These are phyloP conservation scores for Pseudozyma sp. DNA, from an alignment of 1,284 basidiomycete species.

Conservation along the genomic window DNA sequence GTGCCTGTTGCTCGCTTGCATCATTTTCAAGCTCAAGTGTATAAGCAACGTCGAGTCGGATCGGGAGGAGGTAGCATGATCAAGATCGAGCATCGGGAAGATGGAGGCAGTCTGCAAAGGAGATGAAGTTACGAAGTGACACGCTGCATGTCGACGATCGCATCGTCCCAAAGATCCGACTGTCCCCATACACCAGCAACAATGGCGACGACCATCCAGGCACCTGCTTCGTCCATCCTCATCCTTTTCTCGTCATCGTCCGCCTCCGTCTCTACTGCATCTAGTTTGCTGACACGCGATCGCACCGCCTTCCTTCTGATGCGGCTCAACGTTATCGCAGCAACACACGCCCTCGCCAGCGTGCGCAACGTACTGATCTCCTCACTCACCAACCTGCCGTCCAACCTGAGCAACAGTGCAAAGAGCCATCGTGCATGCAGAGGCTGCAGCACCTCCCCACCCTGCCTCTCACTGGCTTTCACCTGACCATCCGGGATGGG, in stretches of 20 bases:
- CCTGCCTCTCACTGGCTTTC: background rate
- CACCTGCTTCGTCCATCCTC: slow-evolving; percentile 74
- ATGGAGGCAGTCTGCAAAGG: background rate
- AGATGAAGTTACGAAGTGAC: slow-evolving; percentile 4
- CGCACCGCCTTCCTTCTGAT: slow-evolving; percentile 30
- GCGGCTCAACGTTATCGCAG: slow-evolving; percentile 70
- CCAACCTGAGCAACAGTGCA: slow-evolving; percentile 79
- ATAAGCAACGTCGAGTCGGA: background rate
- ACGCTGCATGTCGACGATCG: slow-evolving; percentile 60
- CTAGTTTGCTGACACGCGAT: slow-evolving; percentile 7
- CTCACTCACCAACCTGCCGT: slow-evolving; percentile 79
- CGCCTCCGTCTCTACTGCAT: background rate
- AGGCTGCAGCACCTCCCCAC: slow-evolving; percentile 72
- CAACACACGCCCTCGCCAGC: slow-evolving; percentile 80
- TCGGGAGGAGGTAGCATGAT: too few species aligned
- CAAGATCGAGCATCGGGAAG: background rate
- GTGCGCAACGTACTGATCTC: slow-evolving; percentile 82
- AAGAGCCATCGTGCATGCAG: slow-evolving; percentile 86
- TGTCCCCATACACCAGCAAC: slow-evolving; percentile 86
- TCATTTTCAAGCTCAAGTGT: too few species aligned
- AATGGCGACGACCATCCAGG: slow-evolving; percentile 84
- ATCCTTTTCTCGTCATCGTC: slow-evolving; percentile 47
- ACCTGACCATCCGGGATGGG: slow-evolving; percentile 16
- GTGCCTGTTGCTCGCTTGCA: too few species aligned
- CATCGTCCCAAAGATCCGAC: slow-evolving; percentile 84